Percentiles rank a stretch among this genome's conserved stretches.
These are phyloP conservation scores for Xylaria telfairii DNA, from an alignment of 495 filamentous ascomycete genomes.

Conservation along the genomic window DNA sequence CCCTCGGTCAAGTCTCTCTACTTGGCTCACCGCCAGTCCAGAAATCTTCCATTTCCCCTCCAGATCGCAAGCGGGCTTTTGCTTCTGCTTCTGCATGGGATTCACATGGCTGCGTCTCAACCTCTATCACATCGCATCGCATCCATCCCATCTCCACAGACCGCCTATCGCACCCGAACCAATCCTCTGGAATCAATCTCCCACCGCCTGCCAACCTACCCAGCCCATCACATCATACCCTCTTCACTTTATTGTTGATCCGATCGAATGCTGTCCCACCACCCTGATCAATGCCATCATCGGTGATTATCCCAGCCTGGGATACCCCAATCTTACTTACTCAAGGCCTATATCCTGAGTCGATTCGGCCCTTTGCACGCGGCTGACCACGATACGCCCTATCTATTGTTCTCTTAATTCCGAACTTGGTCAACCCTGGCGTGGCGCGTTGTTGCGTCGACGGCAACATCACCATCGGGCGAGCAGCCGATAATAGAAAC, in stretches of 20 bases:
- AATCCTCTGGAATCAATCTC: slow-evolving; percentile 28
- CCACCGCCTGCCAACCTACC: slow-evolving; percentile 23
- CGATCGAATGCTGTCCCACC: slow-evolving; percentile 24
- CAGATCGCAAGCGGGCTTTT: slow-evolving; percentile 24
- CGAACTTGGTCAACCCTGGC: neutral
- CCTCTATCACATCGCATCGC: slow-evolving; percentile 27
- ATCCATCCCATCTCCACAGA: slow-evolving; percentile 25
- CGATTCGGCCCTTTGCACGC: slow-evolving; percentile 28
- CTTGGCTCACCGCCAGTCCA: slow-evolving; percentile 29
- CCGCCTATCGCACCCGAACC: slow-evolving; percentile 25
- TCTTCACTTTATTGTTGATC: slow-evolving; percentile 25
- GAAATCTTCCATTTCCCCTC: slow-evolving; percentile 26
- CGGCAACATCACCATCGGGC: slow-evolving; percentile 7
- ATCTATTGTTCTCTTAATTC: slow-evolving; percentile 10
- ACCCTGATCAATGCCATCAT: slow-evolving; percentile 23
- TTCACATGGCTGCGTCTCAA: slow-evolving; percentile 27
- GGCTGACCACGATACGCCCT: slow-evolving; percentile 13
- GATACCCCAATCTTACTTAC: slow-evolving; percentile 18
- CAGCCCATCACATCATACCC: slow-evolving; percentile 28
- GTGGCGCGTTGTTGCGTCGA: neutral
- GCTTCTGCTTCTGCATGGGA: slow-evolving; percentile 26
- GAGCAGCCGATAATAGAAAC: neutral
- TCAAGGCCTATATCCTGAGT: slow-evolving; percentile 1
- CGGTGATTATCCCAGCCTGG: slow-evolving; percentile 18
- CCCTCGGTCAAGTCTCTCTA: neutral